Evolutionary conservation across 257 asterid species (phyloP), one percentile per base, ranked within the genome.

Genomic region (Solanum arcanum): DNA sequence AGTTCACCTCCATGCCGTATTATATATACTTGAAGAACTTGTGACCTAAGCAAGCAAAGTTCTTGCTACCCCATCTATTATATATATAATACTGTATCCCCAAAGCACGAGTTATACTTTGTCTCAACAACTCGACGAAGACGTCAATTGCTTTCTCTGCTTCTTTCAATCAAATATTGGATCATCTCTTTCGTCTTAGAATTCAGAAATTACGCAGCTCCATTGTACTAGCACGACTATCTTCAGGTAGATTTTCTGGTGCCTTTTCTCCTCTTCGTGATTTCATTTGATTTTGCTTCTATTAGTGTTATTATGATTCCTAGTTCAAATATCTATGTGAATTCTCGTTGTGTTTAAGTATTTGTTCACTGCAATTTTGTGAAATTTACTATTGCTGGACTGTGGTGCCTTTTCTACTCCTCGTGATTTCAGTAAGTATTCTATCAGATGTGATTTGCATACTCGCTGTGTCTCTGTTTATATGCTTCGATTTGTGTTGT

Each of bases 1-100:
- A 76, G 25, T 76, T 25, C 86, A 69, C 44, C 2, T 76, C 35
- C 83, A 76, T 41, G 59, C 59, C 83, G 35, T n/a, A 12, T 52
- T 25, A 76, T 75, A 76, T 75, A 41, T n/a, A 74, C 60, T 42
- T 13, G 83, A 76, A 23, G 60, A 42, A 76, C 27, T 85, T 78
- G 76, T 87, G 87, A 75, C 39, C 83, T 15, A 49, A 66, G 78
- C 87, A 88, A 88, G 89, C 87, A 62, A 87, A 25, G 52, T 84
- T 49, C 31, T 49, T 81, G 85, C 69, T 27, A 81, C 69, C 44
- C 29, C 25, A 81, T 9, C 85, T 81, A 49, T 12, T 74, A 76
- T 75, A 75, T 75, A 49, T 81, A 81, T 47, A 47, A 49, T 49
- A 29, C 25, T 46, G 41, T 5, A 42, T 8, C 25, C 44, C 44